These are phyloP conservation scores for Cystobasidium slooffiae DNA, from an alignment of 1,284 basidiomycete species.

Conservation along the genomic window DNA sequence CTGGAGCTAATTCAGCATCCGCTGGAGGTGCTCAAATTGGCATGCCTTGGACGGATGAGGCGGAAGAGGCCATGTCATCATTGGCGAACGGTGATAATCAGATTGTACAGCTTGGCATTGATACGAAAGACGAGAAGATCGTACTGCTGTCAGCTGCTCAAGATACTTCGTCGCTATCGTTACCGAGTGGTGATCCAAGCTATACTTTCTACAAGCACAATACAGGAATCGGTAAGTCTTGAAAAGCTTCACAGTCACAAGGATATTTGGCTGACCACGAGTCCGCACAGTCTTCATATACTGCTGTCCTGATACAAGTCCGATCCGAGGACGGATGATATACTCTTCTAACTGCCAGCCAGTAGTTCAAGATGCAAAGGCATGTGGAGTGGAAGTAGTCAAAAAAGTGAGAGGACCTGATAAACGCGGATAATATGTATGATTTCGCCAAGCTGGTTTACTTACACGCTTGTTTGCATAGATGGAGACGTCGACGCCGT, in stretches of 20 bases:
- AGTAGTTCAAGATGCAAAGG: constrained; percentile 33
- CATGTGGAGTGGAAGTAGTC: constrained; percentile 23
- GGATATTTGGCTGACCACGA: too few relatives aligned
- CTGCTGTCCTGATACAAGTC: constrained; percentile 32
- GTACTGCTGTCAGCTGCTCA: constrained; percentile 1
- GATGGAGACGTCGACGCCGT: constrained; percentile 37
- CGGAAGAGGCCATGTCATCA: constrained; percentile 10
- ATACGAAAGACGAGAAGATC: constrained; percentile 31
- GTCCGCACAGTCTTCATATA: constrained; percentile 45
- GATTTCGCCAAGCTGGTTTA: not conserved
- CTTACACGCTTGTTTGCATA: not conserved
- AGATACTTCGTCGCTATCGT: not conserved
- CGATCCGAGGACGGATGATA: constrained; percentile 23
- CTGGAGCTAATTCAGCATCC: not conserved
- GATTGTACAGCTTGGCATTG: constrained; percentile 36
- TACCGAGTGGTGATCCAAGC: constrained; percentile 18
- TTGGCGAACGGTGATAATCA: not conserved
- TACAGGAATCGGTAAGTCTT: constrained; percentile 38
- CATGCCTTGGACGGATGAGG: constrained; percentile 24
- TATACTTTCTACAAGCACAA: constrained; percentile 37
- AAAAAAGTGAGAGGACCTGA: constrained; percentile 13
- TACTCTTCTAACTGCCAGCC: constrained; percentile 30
- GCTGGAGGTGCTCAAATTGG: constrained; percentile 33
- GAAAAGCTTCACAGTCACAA: too few relatives aligned
- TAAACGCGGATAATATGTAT: not conserved